Evolutionary conservation across 169 alveolate species (phyloP).

Genomic region (Besnoitia besnoiti): DNA sequence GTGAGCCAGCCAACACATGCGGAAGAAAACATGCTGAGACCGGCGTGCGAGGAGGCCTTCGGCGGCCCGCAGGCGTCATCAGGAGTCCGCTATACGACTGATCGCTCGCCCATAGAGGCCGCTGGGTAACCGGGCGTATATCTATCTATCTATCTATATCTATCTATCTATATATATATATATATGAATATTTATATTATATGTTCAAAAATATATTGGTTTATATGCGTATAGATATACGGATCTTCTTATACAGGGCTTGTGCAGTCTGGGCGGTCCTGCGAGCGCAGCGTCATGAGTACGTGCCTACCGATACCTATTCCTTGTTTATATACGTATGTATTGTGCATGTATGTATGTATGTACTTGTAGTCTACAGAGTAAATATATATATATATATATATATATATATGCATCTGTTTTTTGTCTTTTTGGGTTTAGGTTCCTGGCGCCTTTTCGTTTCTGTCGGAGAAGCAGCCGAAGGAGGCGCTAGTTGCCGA

Average conservation of each 20-base stretch:
- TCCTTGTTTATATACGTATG: neutral
- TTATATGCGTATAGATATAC: too few species aligned
- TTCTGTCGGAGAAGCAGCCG: constrained; percentile 19
- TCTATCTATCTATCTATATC: too few species aligned
- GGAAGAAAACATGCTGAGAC: neutral
- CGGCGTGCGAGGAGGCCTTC: too few species aligned
- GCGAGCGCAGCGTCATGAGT: too few species aligned
- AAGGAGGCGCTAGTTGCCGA: constrained; percentile 36
- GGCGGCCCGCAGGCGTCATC: too few species aligned
- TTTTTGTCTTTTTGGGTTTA: neutral
- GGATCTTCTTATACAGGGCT: too few species aligned
- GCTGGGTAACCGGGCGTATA: too few species aligned
- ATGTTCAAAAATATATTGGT: neutral
- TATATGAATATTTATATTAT: too few species aligned
- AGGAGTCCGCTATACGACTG: too few species aligned
- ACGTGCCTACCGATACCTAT: neutral
- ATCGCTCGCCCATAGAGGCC: too few species aligned
- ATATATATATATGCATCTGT: constrained; percentile 8
- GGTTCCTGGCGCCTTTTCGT: constrained; percentile 34
- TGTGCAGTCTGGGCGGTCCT: too few species aligned
- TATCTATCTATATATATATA: neutral
- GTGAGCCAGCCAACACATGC: constrained; percentile 6
- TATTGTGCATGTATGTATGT: neutral
- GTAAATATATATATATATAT: neutral
- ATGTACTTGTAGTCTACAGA: neutral